phyloP scores from a whole-genome alignment of 805 yeast genomes.

The Pichia sporocuriosa region DNA sequence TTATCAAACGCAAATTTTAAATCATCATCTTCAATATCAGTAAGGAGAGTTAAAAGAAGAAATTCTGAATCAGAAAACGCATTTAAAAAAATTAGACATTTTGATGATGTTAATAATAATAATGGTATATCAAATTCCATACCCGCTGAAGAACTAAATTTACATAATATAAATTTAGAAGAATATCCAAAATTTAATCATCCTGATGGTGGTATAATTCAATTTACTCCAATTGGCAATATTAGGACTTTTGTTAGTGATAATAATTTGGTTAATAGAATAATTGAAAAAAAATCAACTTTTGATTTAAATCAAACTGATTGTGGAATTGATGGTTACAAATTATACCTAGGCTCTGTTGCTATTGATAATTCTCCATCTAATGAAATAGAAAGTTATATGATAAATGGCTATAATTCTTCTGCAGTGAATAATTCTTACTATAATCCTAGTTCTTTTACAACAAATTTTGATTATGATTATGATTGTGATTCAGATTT shows the following conservation, averaged over 20 bases:
- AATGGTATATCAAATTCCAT: slow-evolving; percentile 12
- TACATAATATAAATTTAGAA: slow-evolving; percentile 28
- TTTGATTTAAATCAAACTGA: slow-evolving; percentile 28
- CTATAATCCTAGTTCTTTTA: slow-evolving; percentile 12
- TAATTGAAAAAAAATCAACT: slow-evolving; percentile 39
- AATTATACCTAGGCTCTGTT: slow-evolving; percentile 24
- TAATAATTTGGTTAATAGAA: slow-evolving; percentile 40
- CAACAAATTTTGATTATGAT: slow-evolving; percentile 15
- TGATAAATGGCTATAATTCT: slow-evolving; percentile 25
- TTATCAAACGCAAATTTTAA: slow-evolving; percentile 12
- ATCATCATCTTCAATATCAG: not conserved
- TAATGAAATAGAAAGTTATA: slow-evolving; percentile 29
- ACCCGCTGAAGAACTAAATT: slow-evolving; percentile 16
- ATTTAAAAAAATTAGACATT: slow-evolving; percentile 28
- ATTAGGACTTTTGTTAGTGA: slow-evolving; percentile 37
- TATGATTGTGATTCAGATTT: slow-evolving; percentile 25
- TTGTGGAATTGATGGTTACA: slow-evolving; percentile 34
- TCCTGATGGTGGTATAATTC: slow-evolving; percentile 57
- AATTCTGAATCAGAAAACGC: slow-evolving; percentile 29
- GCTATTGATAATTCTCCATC: slow-evolving; percentile 24
- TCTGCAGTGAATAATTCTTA: slow-evolving; percentile 5
- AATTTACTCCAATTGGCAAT: slow-evolving; percentile 60
- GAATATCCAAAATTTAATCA: slow-evolving; percentile 54
- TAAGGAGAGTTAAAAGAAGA: slow-evolving; percentile 29
- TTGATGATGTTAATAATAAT: slow-evolving; percentile 20